phyloP scores from a whole-genome alignment of 2,329 filamentous ascomycete species.

The Cyclaneusma minus region DNA sequence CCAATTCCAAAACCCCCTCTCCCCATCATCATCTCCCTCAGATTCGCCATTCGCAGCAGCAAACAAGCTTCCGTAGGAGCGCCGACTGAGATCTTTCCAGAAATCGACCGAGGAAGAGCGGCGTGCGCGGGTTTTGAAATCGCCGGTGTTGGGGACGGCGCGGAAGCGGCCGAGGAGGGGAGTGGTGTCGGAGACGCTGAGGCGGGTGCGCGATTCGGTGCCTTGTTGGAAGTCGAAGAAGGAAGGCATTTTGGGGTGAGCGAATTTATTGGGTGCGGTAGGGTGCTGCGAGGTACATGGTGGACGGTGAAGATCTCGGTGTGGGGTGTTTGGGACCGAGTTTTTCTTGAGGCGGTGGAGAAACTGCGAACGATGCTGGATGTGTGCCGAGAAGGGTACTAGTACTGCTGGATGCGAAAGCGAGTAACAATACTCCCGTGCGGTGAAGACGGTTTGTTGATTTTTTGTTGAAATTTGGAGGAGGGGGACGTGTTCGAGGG shows the following conservation, averaged over 20 bases:
- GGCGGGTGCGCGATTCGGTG: conserved; percentile 37
- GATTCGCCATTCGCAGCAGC: conserved; percentile 21
- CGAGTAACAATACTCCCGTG: no score
- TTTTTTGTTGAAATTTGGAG: no score
- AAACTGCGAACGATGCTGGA: no score
- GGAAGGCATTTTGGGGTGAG: conserved; percentile 38
- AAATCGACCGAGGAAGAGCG: conserved; percentile 5
- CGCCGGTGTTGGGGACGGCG: conserved; percentile 37
- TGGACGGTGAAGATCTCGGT: no score
- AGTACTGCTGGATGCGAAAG: no score
- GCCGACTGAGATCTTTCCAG: conserved; percentile 7
- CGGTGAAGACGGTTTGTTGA: no score
- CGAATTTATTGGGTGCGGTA: no score
- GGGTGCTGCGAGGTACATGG: no score
- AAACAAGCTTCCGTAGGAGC: conserved; percentile 38
- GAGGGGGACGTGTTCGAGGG: no score
- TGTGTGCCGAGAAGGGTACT: no score
- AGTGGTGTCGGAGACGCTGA: conserved; percentile 34
- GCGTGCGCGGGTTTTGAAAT: conserved; percentile 20
- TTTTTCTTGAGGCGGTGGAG: no score
- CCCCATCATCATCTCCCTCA: conserved; percentile 18
- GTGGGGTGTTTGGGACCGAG: no score
- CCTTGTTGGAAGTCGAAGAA: conserved; percentile 56
- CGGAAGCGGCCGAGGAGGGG: conserved; percentile 50
- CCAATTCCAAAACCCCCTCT: conserved; percentile 12